Conservation (phyloP, 768 basidiomycete species). For the Mycena metata region DNA sequence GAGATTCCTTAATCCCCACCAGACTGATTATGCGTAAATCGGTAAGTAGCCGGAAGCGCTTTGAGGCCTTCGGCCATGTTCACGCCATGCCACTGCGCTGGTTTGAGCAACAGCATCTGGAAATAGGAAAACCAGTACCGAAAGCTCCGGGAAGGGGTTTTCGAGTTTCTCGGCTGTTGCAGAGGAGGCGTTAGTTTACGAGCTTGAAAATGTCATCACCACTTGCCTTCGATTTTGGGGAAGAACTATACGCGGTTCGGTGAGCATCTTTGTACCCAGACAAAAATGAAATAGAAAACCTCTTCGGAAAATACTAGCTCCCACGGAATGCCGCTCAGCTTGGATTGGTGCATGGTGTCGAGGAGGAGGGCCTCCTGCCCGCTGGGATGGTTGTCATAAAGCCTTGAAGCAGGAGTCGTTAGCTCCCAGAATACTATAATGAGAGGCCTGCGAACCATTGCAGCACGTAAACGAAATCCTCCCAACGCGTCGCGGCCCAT, state of each 20-base stretch:
- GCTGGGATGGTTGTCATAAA: slow-evolving; percentile 66
- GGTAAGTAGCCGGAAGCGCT: slow-evolving; percentile 65
- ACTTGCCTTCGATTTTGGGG: slow-evolving; percentile 47
- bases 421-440: too few relatives aligned
- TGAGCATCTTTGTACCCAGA: slow-evolving; percentile 9
- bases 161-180: slow-evolving; percentile 45
- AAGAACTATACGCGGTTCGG: slow-evolving; percentile 53
- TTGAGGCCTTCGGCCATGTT: slow-evolving; percentile 72
- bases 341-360: slow-evolving; percentile 67
- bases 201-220: background rate
- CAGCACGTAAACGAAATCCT: slow-evolving; percentile 67
- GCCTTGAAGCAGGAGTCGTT: slow-evolving; percentile 46
- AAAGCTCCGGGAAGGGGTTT: slow-evolving; percentile 61
- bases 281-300: slow-evolving; percentile 42
- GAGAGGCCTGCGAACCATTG: slow-evolving; percentile 58
- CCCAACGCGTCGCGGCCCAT: slow-evolving; percentile 70
- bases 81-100: slow-evolving; percentile 65
- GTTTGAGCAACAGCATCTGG: slow-evolving; percentile 25
- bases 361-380: slow-evolving; percentile 63
- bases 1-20: too few relatives aligned
- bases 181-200: slow-evolving; percentile 3
- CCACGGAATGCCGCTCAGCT: slow-evolving; percentile 67
- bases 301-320: slow-evolving; percentile 64
- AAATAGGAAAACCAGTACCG: slow-evolving; percentile 40
- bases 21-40: slow-evolving; percentile 69